Conservation (phyloP, 306 rosid genomes). For the Casuarina cunninghamiana region DNA sequence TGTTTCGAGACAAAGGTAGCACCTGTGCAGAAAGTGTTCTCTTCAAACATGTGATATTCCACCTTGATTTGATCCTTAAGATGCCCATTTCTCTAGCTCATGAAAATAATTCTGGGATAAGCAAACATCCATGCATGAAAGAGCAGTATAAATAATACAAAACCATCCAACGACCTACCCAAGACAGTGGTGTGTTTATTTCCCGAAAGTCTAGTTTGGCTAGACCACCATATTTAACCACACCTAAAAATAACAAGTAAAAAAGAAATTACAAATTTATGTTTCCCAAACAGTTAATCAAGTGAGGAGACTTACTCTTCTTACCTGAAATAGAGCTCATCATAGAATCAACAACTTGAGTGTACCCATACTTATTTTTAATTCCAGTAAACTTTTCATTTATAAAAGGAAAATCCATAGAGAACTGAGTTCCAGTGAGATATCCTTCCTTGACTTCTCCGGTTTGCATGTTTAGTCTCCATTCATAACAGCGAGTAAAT, state of each 20-base stretch:
- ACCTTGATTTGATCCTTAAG: conserved; percentile 28
- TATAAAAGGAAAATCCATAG: conserved; percentile 49
- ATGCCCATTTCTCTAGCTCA: conserved; percentile 8
- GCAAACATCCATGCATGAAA: background rate
- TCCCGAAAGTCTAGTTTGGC: conserved; percentile 46
- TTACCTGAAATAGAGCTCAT: conserved; percentile 34
- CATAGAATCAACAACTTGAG: conserved; percentile 40
- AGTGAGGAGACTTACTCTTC: conserved; percentile 21
- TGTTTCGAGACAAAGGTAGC: conserved; percentile 41
- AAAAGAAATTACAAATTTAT: background rate
- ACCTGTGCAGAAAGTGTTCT: conserved; percentile 44
- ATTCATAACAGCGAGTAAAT: conserved; percentile 35
- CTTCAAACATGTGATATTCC: conserved; percentile 47
- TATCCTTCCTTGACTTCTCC: conserved; percentile 35
- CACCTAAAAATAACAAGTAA: conserved; percentile 16
- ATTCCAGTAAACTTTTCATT: conserved; percentile 35
- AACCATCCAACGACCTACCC: background rate
- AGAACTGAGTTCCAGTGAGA: conserved; percentile 21
- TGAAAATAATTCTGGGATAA: background rate
- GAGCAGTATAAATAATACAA: background rate
- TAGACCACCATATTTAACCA: conserved; percentile 42
- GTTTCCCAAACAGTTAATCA: background rate
- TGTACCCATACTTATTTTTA: conserved; percentile 38
- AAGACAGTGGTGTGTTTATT: conserved; percentile 7
- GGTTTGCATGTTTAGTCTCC: conserved; percentile 47